Conservation (phyloP, 176 grass and related monocot species). For the Carex pumila region DNA sequence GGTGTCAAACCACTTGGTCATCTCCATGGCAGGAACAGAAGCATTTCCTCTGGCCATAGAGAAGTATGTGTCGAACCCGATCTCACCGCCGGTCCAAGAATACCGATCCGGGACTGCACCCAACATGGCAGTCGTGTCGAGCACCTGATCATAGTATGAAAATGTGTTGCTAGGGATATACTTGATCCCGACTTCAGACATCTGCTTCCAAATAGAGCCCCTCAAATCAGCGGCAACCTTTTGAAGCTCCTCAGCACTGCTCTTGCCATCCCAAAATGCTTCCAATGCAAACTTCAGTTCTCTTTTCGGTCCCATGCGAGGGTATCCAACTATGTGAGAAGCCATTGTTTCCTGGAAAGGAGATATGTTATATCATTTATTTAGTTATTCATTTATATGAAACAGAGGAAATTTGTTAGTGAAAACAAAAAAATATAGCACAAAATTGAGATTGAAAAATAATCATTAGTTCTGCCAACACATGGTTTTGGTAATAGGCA, state of each 20-base stretch:
- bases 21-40: constrained; percentile 94
- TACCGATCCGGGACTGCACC: constrained; percentile 80
- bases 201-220: constrained; percentile 91
- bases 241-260: constrained; percentile 64
- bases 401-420: neutral
- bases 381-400: neutral
- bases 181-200: constrained; percentile 82
- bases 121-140: constrained; percentile 81
- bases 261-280: constrained; percentile 96
- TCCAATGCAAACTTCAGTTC: constrained; percentile 92
- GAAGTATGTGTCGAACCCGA: constrained; percentile 71
- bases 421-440: neutral
- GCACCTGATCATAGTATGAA: constrained; percentile 87
- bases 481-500: neutral
- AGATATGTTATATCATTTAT: neutral
- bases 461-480: neutral
- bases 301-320: constrained; percentile 97
- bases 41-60: constrained; percentile 95
- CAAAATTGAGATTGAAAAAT: neutral
- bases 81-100: constrained; percentile 72
- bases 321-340: constrained; percentile 96
- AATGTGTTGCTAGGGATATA: constrained; percentile 97
- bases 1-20: constrained; percentile 99
- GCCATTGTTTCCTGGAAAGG: constrained; percentile 40
- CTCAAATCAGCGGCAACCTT: constrained; percentile 75